A percentile compares a stretch with the other conserved stretches of the same genome.
phyloP scores from a whole-genome alignment of 2,329 filamentous ascomycete genomes.

The Decorospora gaudefroyi region DNA sequence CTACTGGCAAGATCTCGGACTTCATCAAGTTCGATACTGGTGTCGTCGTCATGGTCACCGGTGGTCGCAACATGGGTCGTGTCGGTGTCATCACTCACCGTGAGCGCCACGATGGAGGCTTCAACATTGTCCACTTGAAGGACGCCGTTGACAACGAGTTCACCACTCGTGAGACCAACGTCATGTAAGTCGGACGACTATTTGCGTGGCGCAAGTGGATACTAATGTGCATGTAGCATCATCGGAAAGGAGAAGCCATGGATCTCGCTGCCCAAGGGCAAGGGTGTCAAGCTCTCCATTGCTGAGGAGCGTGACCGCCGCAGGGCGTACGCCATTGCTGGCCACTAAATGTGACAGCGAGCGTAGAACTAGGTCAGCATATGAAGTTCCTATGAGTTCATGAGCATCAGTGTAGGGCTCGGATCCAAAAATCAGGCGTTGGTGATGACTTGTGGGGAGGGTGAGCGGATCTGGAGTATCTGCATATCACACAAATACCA shows the following conservation, averaged over 20 bases:
- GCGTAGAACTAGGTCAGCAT: conserved; percentile 29
- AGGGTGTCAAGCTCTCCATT: conserved; percentile 98
- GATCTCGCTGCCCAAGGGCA: conserved; percentile 99
- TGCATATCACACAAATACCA: conserved; percentile 45
- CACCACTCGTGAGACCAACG: conserved; percentile 98
- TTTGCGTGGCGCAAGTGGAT: background rate
- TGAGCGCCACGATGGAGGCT: conserved; percentile 99
- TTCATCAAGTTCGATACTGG: conserved; percentile 99
- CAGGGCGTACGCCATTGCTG: conserved; percentile 68
- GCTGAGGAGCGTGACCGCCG: conserved; percentile 99
- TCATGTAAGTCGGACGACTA: conserved; percentile 62
- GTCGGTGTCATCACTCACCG: conserved; percentile 99
- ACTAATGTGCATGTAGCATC: conserved; percentile 57
- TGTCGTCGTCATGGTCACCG: conserved; percentile 96
- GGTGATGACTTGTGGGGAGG: conserved; percentile 41
- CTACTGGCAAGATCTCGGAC: conserved; percentile 96
- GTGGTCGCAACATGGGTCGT: conserved; percentile 99
- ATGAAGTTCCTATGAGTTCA: conserved; percentile 37
- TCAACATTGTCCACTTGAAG: conserved; percentile 99
- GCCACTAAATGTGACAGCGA: conserved; percentile 49
- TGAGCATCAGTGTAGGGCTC: conserved; percentile 34
- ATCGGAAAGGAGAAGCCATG: conserved; percentile 98
- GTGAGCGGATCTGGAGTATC: conserved; percentile 34
- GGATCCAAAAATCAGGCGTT: conserved; percentile 43
- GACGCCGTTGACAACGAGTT: conserved; percentile 99